Evolutionary conservation across 352 stramenopile genomes (phyloP), one percentile per base, ranked within the genome.

Genomic region (Pythium folliculosum): DNA sequence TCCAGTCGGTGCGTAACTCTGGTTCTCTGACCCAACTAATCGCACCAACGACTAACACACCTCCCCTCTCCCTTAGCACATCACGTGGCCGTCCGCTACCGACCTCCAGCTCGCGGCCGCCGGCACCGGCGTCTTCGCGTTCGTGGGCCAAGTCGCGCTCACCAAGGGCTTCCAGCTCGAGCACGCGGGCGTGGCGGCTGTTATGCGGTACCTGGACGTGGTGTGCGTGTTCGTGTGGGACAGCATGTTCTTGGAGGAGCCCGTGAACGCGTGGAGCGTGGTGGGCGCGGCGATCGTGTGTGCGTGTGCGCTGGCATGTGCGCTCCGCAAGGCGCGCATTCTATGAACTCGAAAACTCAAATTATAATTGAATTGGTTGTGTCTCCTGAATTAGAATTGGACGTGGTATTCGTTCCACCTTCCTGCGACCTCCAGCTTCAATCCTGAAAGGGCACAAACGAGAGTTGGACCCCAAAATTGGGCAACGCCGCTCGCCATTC

Each of bases 111-210:
- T 76, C 60, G 70, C 75, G 2, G 77, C 82, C 37, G 38, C 86
- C 6, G 80, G 71, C 27, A 81, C 69, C 1, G 82, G 84, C 6
- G 45, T 73, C 17, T 60, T 76, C 22, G 69, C 66, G 1, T 94
- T 90, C 45, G 21, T 85, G 12, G 82, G 80, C 0, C 82, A 94
- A 71, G 48, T 88, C 37, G 76, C 77, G 30, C 71, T 94, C 38
- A 91, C 85, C 12, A 77, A 80, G 40, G 85, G 85, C 16, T 88
- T 94, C 51, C 82, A 94, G 57, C 67, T 90, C 6, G 85, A 91
- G 50, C 84, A 89, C 54, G 79, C 77, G 9, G 85, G 83, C 30
- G 53, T 88, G 19, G 85, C 83, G 6, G 78, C 83, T 1, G 80
- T 88, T 25, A 91, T 91, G 82, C 77, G 83, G 21, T 91, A 89